phyloP scores from a whole-genome alignment of 179 eudicot species.

The Silene coronaria region DNA sequence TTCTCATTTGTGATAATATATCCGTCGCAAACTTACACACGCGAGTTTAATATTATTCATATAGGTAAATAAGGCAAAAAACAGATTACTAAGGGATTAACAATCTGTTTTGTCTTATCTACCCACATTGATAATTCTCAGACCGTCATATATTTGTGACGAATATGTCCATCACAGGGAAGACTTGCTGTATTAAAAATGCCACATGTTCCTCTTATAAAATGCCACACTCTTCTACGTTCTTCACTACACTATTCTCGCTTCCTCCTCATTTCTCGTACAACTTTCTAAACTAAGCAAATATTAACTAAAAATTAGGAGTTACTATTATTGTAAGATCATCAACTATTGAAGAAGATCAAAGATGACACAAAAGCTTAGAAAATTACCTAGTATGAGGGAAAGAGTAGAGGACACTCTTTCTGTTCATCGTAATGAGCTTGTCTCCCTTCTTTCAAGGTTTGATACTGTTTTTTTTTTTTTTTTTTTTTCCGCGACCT shows the following conservation, averaged over 20 bases:
- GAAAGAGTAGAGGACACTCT: conserved; percentile 89
- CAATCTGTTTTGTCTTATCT: no score
- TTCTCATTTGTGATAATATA: no score
- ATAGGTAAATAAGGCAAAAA: no score
- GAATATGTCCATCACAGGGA: no score
- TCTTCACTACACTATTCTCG: neutral
- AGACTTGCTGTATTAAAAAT: no score
- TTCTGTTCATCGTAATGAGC: conserved; percentile 73
- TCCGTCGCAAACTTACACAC: no score
- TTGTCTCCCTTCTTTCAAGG: conserved; percentile 92
- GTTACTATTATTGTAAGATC: no score
- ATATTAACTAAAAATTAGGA: neutral
- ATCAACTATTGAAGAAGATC: neutral
- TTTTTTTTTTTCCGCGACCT: neutral
- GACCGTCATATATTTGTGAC: no score
- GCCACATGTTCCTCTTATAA: conserved; percentile 16
- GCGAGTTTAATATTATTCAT: no score
- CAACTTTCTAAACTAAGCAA: conserved; percentile 8
- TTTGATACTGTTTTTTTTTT: conserved; percentile 14
- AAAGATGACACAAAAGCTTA: conserved; percentile 32
- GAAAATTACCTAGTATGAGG: conserved; percentile 50
- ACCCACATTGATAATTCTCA: no score
- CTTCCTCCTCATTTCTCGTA: neutral
- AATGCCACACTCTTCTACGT: neutral
- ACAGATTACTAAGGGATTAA: no score